Evolutionary conservation across 1,284 basidiomycete genomes (phyloP), one percentile per base, ranked within the genome.

Genomic region (Coriolopsis trogii): DNA sequence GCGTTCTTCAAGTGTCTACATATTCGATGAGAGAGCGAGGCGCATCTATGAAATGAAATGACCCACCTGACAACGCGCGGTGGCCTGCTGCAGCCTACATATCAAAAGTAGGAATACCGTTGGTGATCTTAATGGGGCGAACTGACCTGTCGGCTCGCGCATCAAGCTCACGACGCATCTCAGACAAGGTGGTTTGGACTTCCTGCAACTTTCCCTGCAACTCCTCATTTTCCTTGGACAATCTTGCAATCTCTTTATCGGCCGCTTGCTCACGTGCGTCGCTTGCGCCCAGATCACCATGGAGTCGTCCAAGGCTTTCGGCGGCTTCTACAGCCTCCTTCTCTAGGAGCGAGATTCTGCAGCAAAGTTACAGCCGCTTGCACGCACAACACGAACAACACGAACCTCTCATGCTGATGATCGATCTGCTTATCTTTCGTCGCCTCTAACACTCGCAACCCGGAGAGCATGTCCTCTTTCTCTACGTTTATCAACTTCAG

Each of bases 1-100:
- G n/a, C 81, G 74, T 49, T 85, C 82, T 62, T 84, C 81, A 7
- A 85, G 68, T 21, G 74, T 66, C 78, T 84, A 58, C 0, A 20
- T 12, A 12, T 18, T 21, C n/a, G 15, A 24, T 5, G 6, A 30
- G n/a, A 26, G 21, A 15, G 42, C 7, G n/a, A 58, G 4, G 51
- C 67, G 70, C 60, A 66, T 60, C 26, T 60, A 58, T 48, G 70
- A 21, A 41, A 21, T 9, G 13, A 13, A 39, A 25, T 23, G 15
- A 44, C 6, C 4, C 39, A 70, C 70, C 61, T 70, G 63, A 45
- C 43, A 66, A 16, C 62, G 64, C 13, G 46, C 29, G 26, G 64
- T 55, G 6, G 60, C 57, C 46, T 67, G 53, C 38, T 59, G 62
- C 15, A 67, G 36, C 30, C 70, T 71, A 31, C 4, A 30, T 12